phyloP scores from a whole-genome alignment of 1,284 basidiomycete genomes.

The Cryptococcus sp. region DNA sequence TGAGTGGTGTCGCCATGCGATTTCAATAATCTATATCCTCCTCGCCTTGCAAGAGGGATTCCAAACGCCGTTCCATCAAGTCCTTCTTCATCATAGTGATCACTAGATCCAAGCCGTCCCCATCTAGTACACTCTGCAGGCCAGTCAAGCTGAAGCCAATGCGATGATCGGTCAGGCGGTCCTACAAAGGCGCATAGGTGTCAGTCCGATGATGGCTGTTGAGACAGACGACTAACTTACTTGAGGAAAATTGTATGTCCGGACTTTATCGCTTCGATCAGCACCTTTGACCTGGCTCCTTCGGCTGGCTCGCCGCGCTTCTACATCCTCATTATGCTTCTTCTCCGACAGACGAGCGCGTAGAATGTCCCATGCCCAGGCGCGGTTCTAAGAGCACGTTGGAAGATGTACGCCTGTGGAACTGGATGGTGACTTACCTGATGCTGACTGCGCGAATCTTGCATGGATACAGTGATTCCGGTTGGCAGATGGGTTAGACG shows the following conservation, averaged over 20 bases:
- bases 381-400: slow-evolving; percentile 66
- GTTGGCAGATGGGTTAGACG: slow-evolving; percentile 90
- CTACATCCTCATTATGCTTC: slow-evolving; percentile 69
- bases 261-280: slow-evolving; percentile 85
- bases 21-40: slow-evolving; percentile 48
- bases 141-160: slow-evolving; percentile 76
- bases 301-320: slow-evolving; percentile 67
- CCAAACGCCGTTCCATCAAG: slow-evolving; percentile 66
- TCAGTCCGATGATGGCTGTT: neutral
- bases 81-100: slow-evolving; percentile 66
- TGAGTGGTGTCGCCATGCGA: neutral
- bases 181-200: slow-evolving; percentile 55
- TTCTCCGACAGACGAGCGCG: slow-evolving; percentile 77
- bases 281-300: slow-evolving; percentile 73
- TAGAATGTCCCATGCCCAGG: slow-evolving; percentile 84
- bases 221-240: slow-evolving; percentile 49
- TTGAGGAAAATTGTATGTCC: slow-evolving; percentile 91
- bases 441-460: slow-evolving; percentile 95
- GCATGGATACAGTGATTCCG: slow-evolving; percentile 95
- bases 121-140: slow-evolving; percentile 72
- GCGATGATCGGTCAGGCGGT: slow-evolving; percentile 88
- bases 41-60: slow-evolving; percentile 62
- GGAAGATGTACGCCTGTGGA: neutral
- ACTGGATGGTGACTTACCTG: slow-evolving; percentile 60
- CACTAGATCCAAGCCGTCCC: slow-evolving; percentile 63